phyloP scores from a whole-genome alignment of 2,329 filamentous ascomycete genomes.

The Verticillium nonalfalfae region DNA sequence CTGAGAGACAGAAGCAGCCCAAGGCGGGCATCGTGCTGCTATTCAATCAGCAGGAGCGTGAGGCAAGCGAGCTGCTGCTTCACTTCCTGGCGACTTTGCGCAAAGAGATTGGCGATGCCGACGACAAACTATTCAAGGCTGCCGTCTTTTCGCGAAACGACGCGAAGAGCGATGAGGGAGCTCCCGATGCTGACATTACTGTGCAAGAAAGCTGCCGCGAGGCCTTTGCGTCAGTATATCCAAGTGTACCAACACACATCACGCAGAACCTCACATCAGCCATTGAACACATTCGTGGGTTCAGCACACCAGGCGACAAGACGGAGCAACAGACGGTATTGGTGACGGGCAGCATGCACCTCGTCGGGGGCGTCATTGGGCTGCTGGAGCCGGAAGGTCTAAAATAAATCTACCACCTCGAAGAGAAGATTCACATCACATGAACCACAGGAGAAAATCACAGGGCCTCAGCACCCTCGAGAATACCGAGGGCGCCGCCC shows the following conservation, averaged over 20 bases:
- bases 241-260: neutral
- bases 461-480: conserved; percentile 39
- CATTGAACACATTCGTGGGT: neutral
- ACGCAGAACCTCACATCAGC: neutral
- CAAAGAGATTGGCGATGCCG: conserved; percentile 38
- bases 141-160: conserved; percentile 1
- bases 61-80: conserved; percentile 59
- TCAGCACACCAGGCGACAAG: conserved; percentile 9
- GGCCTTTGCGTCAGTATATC: neutral
- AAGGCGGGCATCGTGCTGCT: conserved; percentile 50
- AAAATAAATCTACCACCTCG: conserved; percentile 7
- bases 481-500: conserved; percentile 43
- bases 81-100: conserved; percentile 44
- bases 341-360: conserved; percentile 77
- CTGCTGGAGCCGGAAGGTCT: conserved; percentile 50
- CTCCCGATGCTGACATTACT: neutral
- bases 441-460: neutral
- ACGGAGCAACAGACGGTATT: conserved; percentile 51
- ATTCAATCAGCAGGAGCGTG: conserved; percentile 89
- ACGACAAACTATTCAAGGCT: conserved; percentile 6
- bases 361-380: conserved; percentile 73
- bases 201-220: neutral
- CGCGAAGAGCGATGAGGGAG: neutral
- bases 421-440: neutral
- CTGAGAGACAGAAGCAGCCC: conserved; percentile 15